Evolutionary conservation across 2,329 filamentous ascomycete species (phyloP).

Genomic region (Venturia nashicola): DNA sequence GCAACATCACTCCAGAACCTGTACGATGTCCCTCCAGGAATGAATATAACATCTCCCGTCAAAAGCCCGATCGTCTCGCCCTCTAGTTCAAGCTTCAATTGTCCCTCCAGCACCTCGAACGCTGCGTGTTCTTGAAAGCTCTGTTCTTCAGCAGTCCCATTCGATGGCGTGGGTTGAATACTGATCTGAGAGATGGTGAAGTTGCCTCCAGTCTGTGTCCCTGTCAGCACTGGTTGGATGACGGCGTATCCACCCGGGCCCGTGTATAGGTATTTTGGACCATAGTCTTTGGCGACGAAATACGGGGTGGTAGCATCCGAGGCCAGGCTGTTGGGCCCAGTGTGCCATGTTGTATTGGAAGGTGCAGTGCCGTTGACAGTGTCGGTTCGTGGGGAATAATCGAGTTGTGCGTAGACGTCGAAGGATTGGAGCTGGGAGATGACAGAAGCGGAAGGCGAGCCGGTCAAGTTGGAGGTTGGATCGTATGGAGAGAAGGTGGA

Average conservation of each 20-base stretch:
- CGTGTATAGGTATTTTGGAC: slow-evolving; percentile 32
- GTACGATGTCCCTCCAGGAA: slow-evolving; percentile 22
- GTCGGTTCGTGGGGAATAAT: slow-evolving; percentile 28
- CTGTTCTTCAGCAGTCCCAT: slow-evolving; percentile 13
- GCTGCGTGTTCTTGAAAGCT: slow-evolving; percentile 23
- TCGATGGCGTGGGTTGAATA: slow-evolving; percentile 19
- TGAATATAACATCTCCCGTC: slow-evolving; percentile 28
- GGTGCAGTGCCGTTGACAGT: slow-evolving; percentile 29
- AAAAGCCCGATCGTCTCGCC: slow-evolving; percentile 20
- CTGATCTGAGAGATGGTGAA: slow-evolving; percentile 34
- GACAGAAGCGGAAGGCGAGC: slow-evolving; percentile 17
- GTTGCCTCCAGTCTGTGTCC: slow-evolving; percentile 26
- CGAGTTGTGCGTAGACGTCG: slow-evolving; percentile 32
- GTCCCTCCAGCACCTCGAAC: slow-evolving; percentile 28
- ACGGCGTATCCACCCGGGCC: slow-evolving; percentile 28
- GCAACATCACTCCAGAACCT: slow-evolving; percentile 20
- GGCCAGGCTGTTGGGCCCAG: slow-evolving; percentile 23
- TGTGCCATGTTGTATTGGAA: slow-evolving; percentile 24
- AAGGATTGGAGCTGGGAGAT: slow-evolving; percentile 27
- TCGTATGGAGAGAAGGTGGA: slow-evolving; percentile 25
- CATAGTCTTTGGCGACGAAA: slow-evolving; percentile 34
- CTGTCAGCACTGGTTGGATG: slow-evolving; percentile 32
- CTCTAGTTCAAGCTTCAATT: slow-evolving; percentile 22
- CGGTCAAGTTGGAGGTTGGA: slow-evolving; percentile 19
- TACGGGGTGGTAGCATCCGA: slow-evolving; percentile 23